A percentile compares a stretch with the other conserved stretches of the same genome.
Conservation (phyloP, 2,329 filamentous ascomycete genomes). For the Exophiala viscosa region DNA sequence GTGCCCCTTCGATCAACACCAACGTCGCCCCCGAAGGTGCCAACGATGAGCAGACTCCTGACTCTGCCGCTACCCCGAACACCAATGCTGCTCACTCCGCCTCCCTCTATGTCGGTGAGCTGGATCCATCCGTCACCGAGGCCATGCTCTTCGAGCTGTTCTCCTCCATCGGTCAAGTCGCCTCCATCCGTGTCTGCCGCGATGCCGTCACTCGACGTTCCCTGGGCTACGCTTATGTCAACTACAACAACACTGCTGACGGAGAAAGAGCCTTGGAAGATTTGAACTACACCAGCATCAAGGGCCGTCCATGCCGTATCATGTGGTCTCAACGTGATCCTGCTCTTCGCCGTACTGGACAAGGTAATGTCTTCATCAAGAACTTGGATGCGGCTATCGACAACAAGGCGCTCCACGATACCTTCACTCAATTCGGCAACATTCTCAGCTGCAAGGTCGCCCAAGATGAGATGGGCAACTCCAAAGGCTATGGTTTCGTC, state of each 20-base stretch:
- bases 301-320: conserved; percentile 97
- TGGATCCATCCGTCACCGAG: conserved; percentile 95
- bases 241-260: conserved; percentile 97
- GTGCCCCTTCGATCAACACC: conserved; percentile 64
- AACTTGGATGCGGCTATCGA: conserved; percentile 98
- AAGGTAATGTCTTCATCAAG: conserved; percentile 99
- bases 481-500: conserved; percentile 98
- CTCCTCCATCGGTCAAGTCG: conserved; percentile 97
- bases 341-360: conserved; percentile 96
- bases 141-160: conserved; percentile 99
- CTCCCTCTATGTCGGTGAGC: conserved; percentile 97
- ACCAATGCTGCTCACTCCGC: conserved; percentile 86
- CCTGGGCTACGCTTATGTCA: conserved; percentile 98
- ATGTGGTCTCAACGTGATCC: conserved; percentile 99
- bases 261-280: conserved; percentile 98
- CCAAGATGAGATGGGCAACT: conserved; percentile 92
- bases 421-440: conserved; percentile 97
- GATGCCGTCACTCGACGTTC: conserved; percentile 98
- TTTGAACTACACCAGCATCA: conserved; percentile 99
- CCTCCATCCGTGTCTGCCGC: conserved; percentile 98
- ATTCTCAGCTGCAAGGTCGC: conserved; percentile 99
- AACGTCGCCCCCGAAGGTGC: conserved; percentile 51
- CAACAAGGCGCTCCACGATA: conserved; percentile 99
- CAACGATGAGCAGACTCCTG: conserved; percentile 54
- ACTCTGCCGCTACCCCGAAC: conserved; percentile 60